Base-by-base conservation (phyloP, 192 early-diverging fungal genomes). In the Rhizoclosmatium sp. region DNA sequence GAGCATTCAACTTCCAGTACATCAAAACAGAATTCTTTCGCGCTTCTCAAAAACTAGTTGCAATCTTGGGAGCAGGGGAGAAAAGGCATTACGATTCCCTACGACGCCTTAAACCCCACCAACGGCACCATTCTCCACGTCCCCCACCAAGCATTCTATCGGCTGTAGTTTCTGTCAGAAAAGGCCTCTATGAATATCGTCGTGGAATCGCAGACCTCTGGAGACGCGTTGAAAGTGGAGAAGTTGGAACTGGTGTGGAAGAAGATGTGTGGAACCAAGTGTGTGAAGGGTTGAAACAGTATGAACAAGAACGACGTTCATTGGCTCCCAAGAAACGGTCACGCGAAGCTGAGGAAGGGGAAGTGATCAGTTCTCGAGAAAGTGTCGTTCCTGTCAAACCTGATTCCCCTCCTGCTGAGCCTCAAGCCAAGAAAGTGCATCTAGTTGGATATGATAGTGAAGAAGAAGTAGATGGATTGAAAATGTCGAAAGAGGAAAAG, bases 31-130 rank as follows among this genome's bases (percentile, higher is more conserved):
- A 82, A 56, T 88, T 88, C 61, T 31, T 31, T 4, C 61, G 80
- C 7, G 81, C 79, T n/a, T 84, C 61, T 65, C 59, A 51, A 39
- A 54, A 74, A 1, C 65, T 88, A 19, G 49, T 54, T 2, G 65
- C 73, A 12, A 83, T 85, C 75, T 81, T 88, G 40, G 87, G 84
- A n/a, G 76, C 76, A 12, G 78, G 61, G 2, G 73, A 81, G 71
- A 76, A 87, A 39, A 69, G 71, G 19, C 49, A 46, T 39, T 5
- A 44, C 56, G 23, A 71, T n/a, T 69, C 21, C 7, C 14, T 19
- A 4, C 41, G 16, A 10, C 59, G 10, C 7, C 3, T 4, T 21
- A 58, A n/a, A 21, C 14, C 59, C 19, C 67, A 44, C 10, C 31
- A 40, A 41, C 3, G 12, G 14, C 69, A 64, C 47, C 51, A 65